A percentile compares a stretch with the other conserved stretches of the same genome.
These are phyloP conservation scores for Jacaranda copaia DNA, from an alignment of 257 asterid species.

Conservation along the genomic window DNA sequence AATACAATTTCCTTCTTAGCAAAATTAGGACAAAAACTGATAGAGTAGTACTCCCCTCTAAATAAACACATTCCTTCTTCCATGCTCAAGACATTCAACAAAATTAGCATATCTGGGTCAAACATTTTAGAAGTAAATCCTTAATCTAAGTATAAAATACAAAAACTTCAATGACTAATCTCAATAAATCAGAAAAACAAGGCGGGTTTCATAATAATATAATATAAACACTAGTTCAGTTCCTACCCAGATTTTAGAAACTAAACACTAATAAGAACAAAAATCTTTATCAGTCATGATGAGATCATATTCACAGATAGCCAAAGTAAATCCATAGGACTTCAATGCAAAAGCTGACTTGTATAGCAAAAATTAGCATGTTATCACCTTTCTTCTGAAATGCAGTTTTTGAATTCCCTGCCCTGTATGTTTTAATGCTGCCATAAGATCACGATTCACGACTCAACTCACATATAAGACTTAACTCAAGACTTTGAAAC, in stretches of 20 bases:
- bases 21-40: neutral
- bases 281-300: slow-evolving; percentile 8
- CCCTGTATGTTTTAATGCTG: neutral
- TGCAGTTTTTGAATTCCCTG: neutral
- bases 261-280: neutral
- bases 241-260: neutral
- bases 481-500: slow-evolving; percentile 21
- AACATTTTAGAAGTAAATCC: slow-evolving; percentile 11
- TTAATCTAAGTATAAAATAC: neutral
- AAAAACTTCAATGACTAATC: neutral
- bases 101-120: slow-evolving; percentile 16
- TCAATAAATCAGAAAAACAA: neutral
- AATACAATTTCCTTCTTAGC: neutral
- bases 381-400: neutral
- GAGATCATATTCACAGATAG: slow-evolving; percentile 7
- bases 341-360: too few relatives aligned
- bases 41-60: neutral
- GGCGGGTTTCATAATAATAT: neutral
- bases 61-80: neutral
- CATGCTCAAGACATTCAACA: slow-evolving; percentile 9
- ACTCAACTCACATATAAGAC: neutral
- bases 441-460: neutral
- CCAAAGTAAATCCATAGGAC: slow-evolving; percentile 7
- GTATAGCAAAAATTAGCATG: neutral
- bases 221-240: neutral